phyloP scores from a whole-genome alignment of 345 rosid species.

The Eucalyptus pumila region DNA sequence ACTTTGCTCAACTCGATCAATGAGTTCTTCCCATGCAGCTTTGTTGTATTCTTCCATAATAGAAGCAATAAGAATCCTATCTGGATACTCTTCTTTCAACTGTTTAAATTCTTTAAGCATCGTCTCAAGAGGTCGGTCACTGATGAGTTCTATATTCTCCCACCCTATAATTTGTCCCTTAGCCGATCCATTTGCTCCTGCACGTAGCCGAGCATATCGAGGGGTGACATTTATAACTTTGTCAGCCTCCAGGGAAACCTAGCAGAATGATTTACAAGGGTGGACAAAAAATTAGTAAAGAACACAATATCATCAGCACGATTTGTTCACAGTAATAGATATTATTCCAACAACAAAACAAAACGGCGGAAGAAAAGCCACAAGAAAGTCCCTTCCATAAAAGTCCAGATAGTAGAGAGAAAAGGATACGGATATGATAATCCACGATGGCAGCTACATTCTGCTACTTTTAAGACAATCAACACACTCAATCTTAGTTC shows the following conservation, averaged over 20 bases:
- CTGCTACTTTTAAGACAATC: not conserved
- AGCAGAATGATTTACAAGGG: conserved; percentile 1
- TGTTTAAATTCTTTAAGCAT: conserved; percentile 86
- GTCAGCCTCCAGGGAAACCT: conserved; percentile 92
- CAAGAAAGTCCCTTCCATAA: not conserved
- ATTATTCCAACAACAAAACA: not conserved
- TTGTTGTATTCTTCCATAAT: conserved; percentile 93
- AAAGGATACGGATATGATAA: not conserved
- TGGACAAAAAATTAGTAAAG: not conserved
- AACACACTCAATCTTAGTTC: not conserved
- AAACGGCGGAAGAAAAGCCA: not conserved
- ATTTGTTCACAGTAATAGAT: not conserved
- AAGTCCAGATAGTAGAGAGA: not conserved
- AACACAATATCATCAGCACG: not conserved
- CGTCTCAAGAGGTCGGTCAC: conserved; percentile 89
- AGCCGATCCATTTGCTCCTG: conserved; percentile 64
- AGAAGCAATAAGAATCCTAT: conserved; percentile 90
- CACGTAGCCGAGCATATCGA: conserved; percentile 69
- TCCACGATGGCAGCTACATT: not conserved
- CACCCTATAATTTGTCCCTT: conserved; percentile 88
- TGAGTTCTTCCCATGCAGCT: conserved; percentile 94
- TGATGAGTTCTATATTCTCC: conserved; percentile 96
- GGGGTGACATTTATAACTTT: conserved; percentile 95
- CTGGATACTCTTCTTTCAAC: conserved; percentile 76
- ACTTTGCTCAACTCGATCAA: conserved; percentile 91